A percentile compares a stretch with the other conserved stretches of the same genome.
phyloP scores from a whole-genome alignment of 2,329 filamentous ascomycete genomes.

The Cytospora paraplurivora region DNA sequence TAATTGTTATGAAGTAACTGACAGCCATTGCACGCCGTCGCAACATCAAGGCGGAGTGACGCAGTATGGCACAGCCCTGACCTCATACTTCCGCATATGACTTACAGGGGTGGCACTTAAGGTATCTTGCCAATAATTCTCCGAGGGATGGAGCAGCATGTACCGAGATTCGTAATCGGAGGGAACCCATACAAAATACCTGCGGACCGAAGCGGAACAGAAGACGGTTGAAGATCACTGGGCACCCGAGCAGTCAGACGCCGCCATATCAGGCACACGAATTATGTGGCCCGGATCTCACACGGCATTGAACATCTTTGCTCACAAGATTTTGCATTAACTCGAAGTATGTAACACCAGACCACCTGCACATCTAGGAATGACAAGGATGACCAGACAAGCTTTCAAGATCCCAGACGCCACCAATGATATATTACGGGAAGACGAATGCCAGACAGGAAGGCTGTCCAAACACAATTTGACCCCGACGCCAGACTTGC shows the following conservation, averaged over 20 bases:
- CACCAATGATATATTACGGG: not conserved
- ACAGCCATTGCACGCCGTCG: too few species aligned
- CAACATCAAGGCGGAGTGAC: too few species aligned
- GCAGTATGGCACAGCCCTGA: too few species aligned
- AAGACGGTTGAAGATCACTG: not conserved
- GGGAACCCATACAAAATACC: not conserved
- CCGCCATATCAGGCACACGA: not conserved
- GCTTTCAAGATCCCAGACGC: not conserved
- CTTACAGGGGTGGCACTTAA: too few species aligned
- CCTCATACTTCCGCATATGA: too few species aligned
- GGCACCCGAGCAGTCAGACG: not conserved
- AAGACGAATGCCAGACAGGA: not conserved
- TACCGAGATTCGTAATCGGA: not conserved
- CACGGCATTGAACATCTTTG: not conserved
- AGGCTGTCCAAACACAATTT: not conserved
- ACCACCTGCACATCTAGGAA: not conserved
- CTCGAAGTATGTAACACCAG: not conserved
- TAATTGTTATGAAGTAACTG: too few species aligned
- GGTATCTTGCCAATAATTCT: not conserved
- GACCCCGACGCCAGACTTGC: conserved; percentile 14
- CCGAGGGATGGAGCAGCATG: too few species aligned
- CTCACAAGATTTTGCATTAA: not conserved
- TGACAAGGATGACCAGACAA: not conserved
- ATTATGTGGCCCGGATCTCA: not conserved
- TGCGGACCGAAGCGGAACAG: not conserved